phyloP scores from a whole-genome alignment of 352 stramenopile species.

The Plasmopara viticola region DNA sequence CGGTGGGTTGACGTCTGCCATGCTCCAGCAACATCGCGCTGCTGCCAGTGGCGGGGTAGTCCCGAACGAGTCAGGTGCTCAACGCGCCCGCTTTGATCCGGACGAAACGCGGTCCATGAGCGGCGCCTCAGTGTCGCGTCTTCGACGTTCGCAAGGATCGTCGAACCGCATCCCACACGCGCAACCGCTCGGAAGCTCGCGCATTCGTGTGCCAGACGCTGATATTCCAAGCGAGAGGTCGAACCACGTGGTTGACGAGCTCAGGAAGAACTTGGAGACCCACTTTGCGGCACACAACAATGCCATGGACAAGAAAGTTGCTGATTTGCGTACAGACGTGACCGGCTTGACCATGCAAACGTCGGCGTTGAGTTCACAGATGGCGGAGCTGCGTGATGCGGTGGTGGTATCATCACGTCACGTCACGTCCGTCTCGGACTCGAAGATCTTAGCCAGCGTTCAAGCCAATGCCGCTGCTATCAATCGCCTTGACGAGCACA shows the following conservation, averaged over 20 bases:
- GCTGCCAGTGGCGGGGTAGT: slow-evolving; percentile 3
- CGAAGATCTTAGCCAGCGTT: slow-evolving; percentile 30
- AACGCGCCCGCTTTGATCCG: slow-evolving; percentile 16
- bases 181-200: slow-evolving; percentile 19
- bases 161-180: slow-evolving; percentile 21
- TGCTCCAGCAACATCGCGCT: slow-evolving; percentile 31
- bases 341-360: slow-evolving; percentile 42
- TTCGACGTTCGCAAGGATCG: slow-evolving; percentile 15
- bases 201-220: slow-evolving; percentile 34
- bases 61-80: slow-evolving; percentile 11
- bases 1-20: slow-evolving; percentile 30
- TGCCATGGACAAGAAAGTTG: slow-evolving; percentile 60
- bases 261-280: slow-evolving; percentile 66
- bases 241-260: slow-evolving; percentile 43
- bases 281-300: slow-evolving; percentile 46
- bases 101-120: slow-evolving; percentile 34
- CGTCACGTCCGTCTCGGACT: slow-evolving; percentile 12
- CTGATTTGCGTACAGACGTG: slow-evolving; percentile 54
- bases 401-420: slow-evolving; percentile 26
- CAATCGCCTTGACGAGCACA: slow-evolving; percentile 66
- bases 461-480: slow-evolving; percentile 50
- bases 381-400: slow-evolving; percentile 44
- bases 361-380: slow-evolving; percentile 30
- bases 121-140: slow-evolving; percentile 19
- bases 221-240: slow-evolving; percentile 45